Conservation (phyloP, 2,329 filamentous ascomycete genomes). For the Thelonectria olida region DNA sequence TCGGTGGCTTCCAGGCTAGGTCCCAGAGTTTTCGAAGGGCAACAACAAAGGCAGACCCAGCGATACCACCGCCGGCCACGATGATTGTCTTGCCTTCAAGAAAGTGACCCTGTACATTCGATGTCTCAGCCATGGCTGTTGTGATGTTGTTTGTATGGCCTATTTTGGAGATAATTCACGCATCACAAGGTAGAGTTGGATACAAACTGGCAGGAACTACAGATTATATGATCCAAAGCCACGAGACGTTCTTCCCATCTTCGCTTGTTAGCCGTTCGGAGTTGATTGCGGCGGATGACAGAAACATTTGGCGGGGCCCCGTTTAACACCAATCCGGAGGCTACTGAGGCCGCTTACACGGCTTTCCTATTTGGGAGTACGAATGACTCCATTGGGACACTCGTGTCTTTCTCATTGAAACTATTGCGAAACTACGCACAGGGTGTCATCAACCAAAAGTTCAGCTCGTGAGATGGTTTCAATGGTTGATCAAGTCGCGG, state of each 20-base stretch:
- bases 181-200: background rate
- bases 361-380: conserved; percentile 36
- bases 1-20: conserved; percentile 41
- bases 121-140: conserved; percentile 23
- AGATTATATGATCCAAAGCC: conserved; percentile 8
- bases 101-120: conserved; percentile 35
- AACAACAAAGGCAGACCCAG: conserved; percentile 53
- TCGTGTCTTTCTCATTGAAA: background rate
- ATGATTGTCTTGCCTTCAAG: conserved; percentile 53
- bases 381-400: conserved; percentile 31
- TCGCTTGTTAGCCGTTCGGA: background rate
- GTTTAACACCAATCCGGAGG: conserved; percentile 1
- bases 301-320: conserved; percentile 11
- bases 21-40: conserved; percentile 52
- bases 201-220: background rate
- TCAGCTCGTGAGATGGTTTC: background rate
- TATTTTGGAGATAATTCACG: background rate
- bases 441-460: background rate
- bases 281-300: background rate
- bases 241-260: background rate
- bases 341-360: conserved; percentile 35
- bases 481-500: background rate
- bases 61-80: conserved; percentile 54
- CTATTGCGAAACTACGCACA: background rate
- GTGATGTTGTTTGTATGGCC: background rate